phyloP scores from a whole-genome alignment of 345 rosid genomes.

The Arabis hirsuta region DNA sequence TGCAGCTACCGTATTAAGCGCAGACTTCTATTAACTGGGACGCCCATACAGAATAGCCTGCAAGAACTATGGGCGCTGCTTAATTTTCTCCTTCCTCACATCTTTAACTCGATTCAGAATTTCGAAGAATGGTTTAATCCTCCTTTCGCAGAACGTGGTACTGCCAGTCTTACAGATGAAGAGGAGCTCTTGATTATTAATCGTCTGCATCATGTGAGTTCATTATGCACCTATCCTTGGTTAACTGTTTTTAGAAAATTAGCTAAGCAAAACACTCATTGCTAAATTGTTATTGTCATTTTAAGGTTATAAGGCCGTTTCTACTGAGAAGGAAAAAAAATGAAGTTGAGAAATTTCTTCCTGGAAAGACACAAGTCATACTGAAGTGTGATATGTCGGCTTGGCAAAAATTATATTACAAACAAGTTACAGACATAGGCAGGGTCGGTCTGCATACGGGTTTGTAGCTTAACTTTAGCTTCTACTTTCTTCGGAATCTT shows the following conservation, averaged over 20 bases:
- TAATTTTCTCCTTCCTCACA: conserved; percentile 94
- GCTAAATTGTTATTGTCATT: conserved; percentile 20
- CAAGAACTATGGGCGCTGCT: conserved; percentile 98
- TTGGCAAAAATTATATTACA: conserved; percentile 98
- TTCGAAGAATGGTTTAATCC: conserved; percentile 99
- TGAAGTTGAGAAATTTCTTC: conserved; percentile 99
- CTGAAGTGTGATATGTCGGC: conserved; percentile 97
- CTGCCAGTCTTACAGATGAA: conserved; percentile 86
- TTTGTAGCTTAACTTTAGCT: conserved; percentile 46
- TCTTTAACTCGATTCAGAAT: conserved; percentile 87
- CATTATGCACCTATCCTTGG: conserved; percentile 27
- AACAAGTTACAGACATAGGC: conserved; percentile 92
- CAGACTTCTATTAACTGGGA: conserved; percentile 94
- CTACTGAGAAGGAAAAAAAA: conserved; percentile 96
- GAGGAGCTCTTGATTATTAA: conserved; percentile 92
- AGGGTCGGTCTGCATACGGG: conserved; percentile 93
- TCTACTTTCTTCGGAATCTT: not conserved
- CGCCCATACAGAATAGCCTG: conserved; percentile 98
- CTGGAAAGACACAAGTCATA: conserved; percentile 92
- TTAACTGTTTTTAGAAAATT: conserved; percentile 18
- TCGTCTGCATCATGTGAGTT: conserved; percentile 90
- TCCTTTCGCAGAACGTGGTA: conserved; percentile 92
- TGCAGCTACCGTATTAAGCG: conserved; percentile 91
- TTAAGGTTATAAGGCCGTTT: conserved; percentile 97
- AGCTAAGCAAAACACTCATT: conserved; percentile 19